Percentiles rank a stretch among this genome's conserved stretches.
Evolutionary conservation across 352 stramenopile species (phyloP).

Genomic region (Pythium diclinum): DNA sequence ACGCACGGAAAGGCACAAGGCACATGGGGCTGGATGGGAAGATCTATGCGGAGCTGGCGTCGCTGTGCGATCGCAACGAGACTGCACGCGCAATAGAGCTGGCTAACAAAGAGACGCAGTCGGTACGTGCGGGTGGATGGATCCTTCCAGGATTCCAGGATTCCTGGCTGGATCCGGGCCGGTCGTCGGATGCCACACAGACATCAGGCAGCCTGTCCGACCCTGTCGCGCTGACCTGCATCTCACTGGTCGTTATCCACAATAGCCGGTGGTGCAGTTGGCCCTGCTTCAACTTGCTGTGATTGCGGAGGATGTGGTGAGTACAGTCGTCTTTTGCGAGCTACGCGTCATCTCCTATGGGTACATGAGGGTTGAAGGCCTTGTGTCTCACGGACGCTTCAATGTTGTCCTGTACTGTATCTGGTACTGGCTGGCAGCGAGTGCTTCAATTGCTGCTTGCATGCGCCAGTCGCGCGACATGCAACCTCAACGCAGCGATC

Average conservation of each 20-base stretch:
- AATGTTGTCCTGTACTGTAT: too few species aligned
- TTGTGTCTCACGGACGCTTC: constrained; percentile 12
- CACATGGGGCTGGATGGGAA: not conserved
- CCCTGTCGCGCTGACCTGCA: not conserved
- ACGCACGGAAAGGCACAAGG: not conserved
- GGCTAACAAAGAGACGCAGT: not conserved
- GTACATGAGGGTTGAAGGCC: not conserved
- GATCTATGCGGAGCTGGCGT: constrained; percentile 6
- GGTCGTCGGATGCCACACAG: too few species aligned
- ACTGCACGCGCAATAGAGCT: not conserved
- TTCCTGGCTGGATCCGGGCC: too few species aligned
- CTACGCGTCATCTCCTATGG: not conserved
- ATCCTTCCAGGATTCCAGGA: too few species aligned
- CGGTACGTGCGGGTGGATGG: not conserved
- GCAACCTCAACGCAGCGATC: constrained; percentile 18
- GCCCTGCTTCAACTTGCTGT: constrained; percentile 18
- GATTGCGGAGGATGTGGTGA: constrained; percentile 14
- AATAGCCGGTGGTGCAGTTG: not conserved
- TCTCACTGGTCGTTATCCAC: not conserved
- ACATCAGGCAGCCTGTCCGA: not conserved
- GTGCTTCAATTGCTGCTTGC: constrained; percentile 15
- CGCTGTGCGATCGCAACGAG: not conserved
- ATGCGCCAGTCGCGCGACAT: constrained; percentile 11
- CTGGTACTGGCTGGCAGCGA: not conserved
- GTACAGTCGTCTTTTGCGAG: not conserved